Evolutionary conservation across 148 eudicot genomes (phyloP).

Genomic region (Pharnaceum exiguum): DNA sequence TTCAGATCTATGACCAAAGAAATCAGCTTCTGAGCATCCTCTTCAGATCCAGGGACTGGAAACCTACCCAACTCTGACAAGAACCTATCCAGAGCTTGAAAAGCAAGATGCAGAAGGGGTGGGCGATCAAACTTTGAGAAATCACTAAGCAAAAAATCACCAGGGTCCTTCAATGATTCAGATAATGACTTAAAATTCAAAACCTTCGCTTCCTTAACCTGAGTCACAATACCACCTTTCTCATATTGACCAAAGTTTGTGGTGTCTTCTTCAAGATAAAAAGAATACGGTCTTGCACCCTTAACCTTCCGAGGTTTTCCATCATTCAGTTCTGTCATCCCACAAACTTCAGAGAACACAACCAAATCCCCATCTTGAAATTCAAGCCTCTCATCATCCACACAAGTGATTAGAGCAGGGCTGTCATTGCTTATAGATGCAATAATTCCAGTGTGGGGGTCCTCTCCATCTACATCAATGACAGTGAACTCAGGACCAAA

Average conservation of each 20-base stretch:
- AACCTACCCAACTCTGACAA: conserved; percentile 39
- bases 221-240: conserved; percentile 74
- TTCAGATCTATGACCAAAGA: conserved; percentile 40
- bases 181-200: conserved; percentile 54
- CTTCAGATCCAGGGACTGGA: conserved; percentile 67
- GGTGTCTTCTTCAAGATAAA: conserved; percentile 69
- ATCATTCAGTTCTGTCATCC: conserved; percentile 72
- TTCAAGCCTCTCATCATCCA: conserved; percentile 76
- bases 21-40: conserved; percentile 64
- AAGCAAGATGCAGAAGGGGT: conserved; percentile 63
- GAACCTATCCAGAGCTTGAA: conserved; percentile 68
- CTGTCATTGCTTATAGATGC: conserved; percentile 65
- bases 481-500: conserved; percentile 67
- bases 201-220: conserved; percentile 66
- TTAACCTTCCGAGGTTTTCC: conserved; percentile 65
- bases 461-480: conserved; percentile 60
- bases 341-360: conserved; percentile 64
- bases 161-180: conserved; percentile 59
- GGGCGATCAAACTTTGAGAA: conserved; percentile 74
- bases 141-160: conserved; percentile 73
- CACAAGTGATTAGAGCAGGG: conserved; percentile 61
- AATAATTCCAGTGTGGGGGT: conserved; percentile 61
- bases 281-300: conserved; percentile 61
- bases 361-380: conserved; percentile 80
- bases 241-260: conserved; percentile 46